Conservation (phyloP, 805 yeast species). For the Metschnikowia sp. region DNA sequence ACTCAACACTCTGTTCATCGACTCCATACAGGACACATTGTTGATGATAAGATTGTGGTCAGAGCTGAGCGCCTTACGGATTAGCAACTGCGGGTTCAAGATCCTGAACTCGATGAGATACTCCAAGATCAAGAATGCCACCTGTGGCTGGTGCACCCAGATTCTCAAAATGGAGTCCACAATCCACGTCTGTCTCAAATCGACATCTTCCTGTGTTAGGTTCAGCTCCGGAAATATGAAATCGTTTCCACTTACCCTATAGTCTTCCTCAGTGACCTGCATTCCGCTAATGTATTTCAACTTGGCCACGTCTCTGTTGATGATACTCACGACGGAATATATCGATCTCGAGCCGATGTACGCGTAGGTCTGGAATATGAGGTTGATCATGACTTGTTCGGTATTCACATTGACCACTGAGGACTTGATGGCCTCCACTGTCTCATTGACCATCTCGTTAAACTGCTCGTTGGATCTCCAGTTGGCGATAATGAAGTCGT, state of each 20-base stretch:
- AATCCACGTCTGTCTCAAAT: constrained; percentile 32
- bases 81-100: constrained; percentile 27
- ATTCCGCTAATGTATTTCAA: constrained; percentile 37
- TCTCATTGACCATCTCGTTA: constrained; percentile 30
- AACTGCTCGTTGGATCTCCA: constrained; percentile 39
- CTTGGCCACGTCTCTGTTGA: constrained; percentile 39
- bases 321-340: constrained; percentile 44
- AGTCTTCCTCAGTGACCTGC: constrained; percentile 27
- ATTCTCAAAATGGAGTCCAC: constrained; percentile 39
- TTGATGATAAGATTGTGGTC: constrained; percentile 33
- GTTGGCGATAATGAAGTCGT: constrained; percentile 39
- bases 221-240: constrained; percentile 28
- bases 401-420: constrained; percentile 18
- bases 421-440: constrained; percentile 23
- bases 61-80: constrained; percentile 25
- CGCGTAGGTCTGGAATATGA: constrained; percentile 68
- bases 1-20: constrained; percentile 33
- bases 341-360: constrained; percentile 86
- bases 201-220: constrained; percentile 22
- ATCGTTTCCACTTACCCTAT: constrained; percentile 28
- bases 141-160: constrained; percentile 46
- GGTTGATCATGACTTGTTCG: constrained; percentile 47
- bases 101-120: constrained; percentile 39
- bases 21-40: constrained; percentile 43
- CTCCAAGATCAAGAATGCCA: constrained; percentile 40